Conservation (phyloP, 148 eudicot species). For the Silene uniflora region DNA sequence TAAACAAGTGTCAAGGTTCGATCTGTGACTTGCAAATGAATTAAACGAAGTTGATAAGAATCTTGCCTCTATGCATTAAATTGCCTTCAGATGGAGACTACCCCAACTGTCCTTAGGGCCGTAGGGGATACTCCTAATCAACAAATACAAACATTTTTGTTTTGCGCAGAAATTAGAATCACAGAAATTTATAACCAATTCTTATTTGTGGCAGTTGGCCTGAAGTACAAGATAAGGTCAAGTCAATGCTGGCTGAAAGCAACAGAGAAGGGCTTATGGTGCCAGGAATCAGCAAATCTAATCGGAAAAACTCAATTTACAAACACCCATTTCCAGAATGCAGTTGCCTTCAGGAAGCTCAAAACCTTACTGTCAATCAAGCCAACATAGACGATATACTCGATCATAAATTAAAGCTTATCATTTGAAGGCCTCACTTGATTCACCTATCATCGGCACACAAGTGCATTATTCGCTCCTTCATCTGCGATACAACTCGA, state of each 20-base stretch:
- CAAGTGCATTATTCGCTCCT: conserved; percentile 8
- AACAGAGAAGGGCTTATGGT: conserved; percentile 71
- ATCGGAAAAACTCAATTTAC: conserved; percentile 56
- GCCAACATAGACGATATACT: conserved; percentile 22
- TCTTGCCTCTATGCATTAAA: not conserved
- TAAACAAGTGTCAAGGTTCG: not conserved
- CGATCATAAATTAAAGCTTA: conserved; percentile 19
- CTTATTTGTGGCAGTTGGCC: conserved; percentile 57
- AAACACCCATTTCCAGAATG: conserved; percentile 74
- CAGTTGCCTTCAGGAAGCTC: conserved; percentile 58
- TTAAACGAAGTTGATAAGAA: not conserved
- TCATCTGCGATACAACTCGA: not conserved
- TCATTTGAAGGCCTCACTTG: conserved; percentile 20
- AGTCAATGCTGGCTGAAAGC: conserved; percentile 67
- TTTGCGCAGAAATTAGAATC: not conserved
- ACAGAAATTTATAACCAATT: not conserved
- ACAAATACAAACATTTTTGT: not conserved
- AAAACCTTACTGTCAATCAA: conserved; percentile 37
- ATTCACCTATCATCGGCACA: not conserved
- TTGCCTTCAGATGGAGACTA: not conserved
- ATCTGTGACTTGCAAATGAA: not conserved
- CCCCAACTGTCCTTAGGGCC: not conserved
- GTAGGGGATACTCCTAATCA: not conserved
- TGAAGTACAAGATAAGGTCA: conserved; percentile 54
- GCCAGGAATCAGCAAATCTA: conserved; percentile 53